Conservation (phyloP, 164 flowering plant genomes). For the Nelumbo lutea region DNA sequence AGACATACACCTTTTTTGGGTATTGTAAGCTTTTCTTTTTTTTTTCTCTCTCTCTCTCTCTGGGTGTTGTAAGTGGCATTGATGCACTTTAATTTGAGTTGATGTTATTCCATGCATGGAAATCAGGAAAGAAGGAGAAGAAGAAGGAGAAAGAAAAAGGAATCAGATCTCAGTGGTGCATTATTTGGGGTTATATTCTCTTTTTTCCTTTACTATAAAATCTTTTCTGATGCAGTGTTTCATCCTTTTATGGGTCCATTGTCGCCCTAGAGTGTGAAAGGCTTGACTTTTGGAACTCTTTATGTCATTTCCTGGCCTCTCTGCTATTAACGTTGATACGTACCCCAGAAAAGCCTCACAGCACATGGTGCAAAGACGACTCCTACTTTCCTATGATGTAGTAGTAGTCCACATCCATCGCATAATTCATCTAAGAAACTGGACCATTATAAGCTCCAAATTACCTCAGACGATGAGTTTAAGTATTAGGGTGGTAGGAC, state of each 20-base stretch:
- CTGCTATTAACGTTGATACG: not conserved
- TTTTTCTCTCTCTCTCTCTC: not conserved
- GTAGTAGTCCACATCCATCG: too few species aligned
- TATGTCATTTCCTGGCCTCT: not conserved
- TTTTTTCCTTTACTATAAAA: not conserved
- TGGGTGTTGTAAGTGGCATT: not conserved
- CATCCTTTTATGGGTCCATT: not conserved
- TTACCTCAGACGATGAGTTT: too few species aligned
- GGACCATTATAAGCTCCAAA: too few species aligned
- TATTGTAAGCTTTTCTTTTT: too few species aligned
- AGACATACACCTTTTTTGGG: not conserved
- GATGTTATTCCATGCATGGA: constrained; percentile 7
- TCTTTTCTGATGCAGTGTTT: not conserved
- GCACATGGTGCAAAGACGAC: not conserved
- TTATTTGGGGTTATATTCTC: constrained; percentile 1
- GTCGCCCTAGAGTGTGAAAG: not conserved
- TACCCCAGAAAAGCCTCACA: not conserved
- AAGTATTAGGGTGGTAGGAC: too few species aligned
- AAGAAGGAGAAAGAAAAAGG: constrained; percentile 1
- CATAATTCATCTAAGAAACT: too few species aligned
- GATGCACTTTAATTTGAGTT: constrained; percentile 3
- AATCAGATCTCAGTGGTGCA: constrained; percentile 7
- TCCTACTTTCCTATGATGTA: too few species aligned
- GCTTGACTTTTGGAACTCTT: constrained; percentile 5
- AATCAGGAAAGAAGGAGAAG: not conserved